phyloP scores from a whole-genome alignment of 2,329 filamentous ascomycete genomes.

The Onygenales sp. region DNA sequence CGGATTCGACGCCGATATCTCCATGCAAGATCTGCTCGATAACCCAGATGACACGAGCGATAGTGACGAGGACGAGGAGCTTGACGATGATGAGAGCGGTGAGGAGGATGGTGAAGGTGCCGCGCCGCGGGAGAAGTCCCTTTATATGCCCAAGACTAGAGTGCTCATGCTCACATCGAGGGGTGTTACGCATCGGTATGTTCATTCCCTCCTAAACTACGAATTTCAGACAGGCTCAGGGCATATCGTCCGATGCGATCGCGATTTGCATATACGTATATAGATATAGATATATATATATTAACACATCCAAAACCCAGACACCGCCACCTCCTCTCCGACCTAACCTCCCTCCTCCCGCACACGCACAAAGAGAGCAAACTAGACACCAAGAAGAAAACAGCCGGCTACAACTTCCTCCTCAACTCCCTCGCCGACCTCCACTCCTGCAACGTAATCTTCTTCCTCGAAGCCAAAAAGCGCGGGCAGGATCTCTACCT shows the following conservation, averaged over 20 bases:
- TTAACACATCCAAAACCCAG: conserved; percentile 36
- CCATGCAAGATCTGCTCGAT: conserved; percentile 11
- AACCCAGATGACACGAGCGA: conserved; percentile 16
- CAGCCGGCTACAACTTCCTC: conserved; percentile 53
- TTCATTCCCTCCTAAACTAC: conserved; percentile 3
- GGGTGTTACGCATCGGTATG: conserved; percentile 78
- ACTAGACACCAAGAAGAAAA: conserved; percentile 82
- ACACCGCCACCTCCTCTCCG: conserved; percentile 86
- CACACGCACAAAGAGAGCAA: conserved; percentile 93
- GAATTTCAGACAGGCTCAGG: background rate
- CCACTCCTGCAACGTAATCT: conserved; percentile 88
- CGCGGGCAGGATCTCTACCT: conserved; percentile 81
- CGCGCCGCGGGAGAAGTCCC: conserved; percentile 15
- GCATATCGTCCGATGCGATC: background rate
- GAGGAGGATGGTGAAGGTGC: conserved; percentile 5
- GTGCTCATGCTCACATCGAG: conserved; percentile 86
- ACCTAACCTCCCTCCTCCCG: conserved; percentile 78
- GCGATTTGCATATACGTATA: background rate
- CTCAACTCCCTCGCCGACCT: conserved; percentile 69
- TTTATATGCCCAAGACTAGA: conserved; percentile 40
- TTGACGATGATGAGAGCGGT: conserved; percentile 34
- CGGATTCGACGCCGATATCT: conserved; percentile 5
- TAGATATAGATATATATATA: background rate
- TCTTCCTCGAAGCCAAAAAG: conserved; percentile 94
- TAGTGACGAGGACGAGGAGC: conserved; percentile 50